Evolutionary conservation across 257 asterid species (phyloP).

Genomic region (Solanum clarkiae): DNA sequence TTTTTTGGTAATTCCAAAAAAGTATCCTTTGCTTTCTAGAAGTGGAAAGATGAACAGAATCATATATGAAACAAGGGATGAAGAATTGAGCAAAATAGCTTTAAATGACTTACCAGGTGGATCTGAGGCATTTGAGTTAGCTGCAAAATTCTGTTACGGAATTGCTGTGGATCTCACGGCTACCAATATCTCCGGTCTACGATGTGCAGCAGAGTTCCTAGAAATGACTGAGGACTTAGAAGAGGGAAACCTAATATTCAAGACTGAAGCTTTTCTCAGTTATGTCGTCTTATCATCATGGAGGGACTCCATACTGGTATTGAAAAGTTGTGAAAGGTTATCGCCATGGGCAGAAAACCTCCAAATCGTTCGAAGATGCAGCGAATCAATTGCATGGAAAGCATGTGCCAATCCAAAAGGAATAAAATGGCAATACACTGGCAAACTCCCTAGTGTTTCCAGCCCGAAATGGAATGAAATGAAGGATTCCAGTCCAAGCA

Average conservation of each 20-base stretch:
- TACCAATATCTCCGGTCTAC: conserved; percentile 62
- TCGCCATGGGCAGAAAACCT: conserved; percentile 96
- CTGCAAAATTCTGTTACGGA: conserved; percentile 93
- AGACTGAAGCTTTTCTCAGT: conserved; percentile 92
- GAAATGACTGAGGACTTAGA: conserved; percentile 98
- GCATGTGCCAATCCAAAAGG: conserved; percentile 97
- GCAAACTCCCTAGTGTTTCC: conserved; percentile 41
- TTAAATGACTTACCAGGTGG: conserved; percentile 89
- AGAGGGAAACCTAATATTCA: conserved; percentile 89
- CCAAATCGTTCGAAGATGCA: conserved; percentile 78
- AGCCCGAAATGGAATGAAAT: conserved; percentile 82
- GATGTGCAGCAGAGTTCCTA: conserved; percentile 83
- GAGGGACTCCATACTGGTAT: conserved; percentile 77
- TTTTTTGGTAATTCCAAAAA: background rate
- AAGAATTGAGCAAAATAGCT: conserved; percentile 33
- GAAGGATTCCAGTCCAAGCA: conserved; percentile 68
- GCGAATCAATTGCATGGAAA: conserved; percentile 96
- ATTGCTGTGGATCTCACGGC: conserved; percentile 82
- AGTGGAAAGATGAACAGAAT: conserved; percentile 79
- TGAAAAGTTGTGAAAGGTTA: conserved; percentile 66
- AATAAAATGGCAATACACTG: conserved; percentile 86
- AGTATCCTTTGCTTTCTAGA: conserved; percentile 93
- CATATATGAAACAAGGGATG: conserved; percentile 57
- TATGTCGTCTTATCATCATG: conserved; percentile 87
- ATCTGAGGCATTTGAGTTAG: conserved; percentile 72